phyloP scores from a whole-genome alignment of 345 rosid species.

The Eucalyptus tenuipes region DNA sequence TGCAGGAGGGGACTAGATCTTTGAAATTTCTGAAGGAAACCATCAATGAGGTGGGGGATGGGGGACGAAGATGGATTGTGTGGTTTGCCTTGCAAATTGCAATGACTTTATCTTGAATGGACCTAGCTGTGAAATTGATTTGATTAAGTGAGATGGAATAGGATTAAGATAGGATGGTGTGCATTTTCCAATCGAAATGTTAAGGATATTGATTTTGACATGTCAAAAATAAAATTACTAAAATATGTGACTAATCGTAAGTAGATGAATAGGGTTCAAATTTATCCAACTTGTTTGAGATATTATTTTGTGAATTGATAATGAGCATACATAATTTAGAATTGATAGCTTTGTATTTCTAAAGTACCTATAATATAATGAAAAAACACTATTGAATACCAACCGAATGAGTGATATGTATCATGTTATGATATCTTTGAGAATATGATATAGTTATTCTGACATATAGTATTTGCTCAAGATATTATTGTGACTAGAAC shows the following conservation, averaged over 20 bases:
- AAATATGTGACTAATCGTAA: too few species aligned
- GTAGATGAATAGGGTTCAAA: too few species aligned
- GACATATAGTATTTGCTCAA: too few species aligned
- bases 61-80: background rate
- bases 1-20: background rate
- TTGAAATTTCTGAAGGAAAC: background rate
- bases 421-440: too few species aligned
- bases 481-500: too few species aligned
- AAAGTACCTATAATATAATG: background rate
- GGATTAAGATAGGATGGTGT: background rate
- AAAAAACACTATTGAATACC: too few species aligned
- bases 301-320: accelerated
- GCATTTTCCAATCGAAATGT: too few species aligned
- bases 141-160: background rate
- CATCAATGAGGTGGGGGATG: background rate
- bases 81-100: background rate
- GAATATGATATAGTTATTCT: too few species aligned
- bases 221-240: background rate
- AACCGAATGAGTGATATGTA: accelerated
- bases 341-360: too few species aligned
- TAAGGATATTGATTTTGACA: background rate
- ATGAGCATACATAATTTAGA: accelerated
- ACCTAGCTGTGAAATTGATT: too few species aligned
- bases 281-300: too few species aligned
- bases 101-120: background rate